Evolutionary conservation across 805 yeast genomes (phyloP), one percentile per base, ranked within the genome.

Genomic region (Sungouiella thailandica): DNA sequence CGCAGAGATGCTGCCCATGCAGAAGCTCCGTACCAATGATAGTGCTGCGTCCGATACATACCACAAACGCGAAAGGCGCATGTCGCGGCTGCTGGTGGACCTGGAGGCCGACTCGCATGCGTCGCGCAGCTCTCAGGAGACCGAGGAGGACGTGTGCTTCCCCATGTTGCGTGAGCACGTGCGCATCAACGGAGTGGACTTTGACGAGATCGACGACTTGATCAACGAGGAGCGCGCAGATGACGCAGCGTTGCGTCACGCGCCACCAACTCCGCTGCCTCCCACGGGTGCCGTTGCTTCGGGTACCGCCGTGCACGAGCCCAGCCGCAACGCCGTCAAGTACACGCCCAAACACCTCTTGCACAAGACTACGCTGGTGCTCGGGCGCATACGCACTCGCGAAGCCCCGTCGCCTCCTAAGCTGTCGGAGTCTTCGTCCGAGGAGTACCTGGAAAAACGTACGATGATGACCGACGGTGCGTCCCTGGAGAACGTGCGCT

Each of bases 71-170:
- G 64, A 59, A 28, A 44, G 63, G 37, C 50, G 74, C 39, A 47
- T 62, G 18, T 51, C 70, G 31, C 43, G 56, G 40, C 43, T 64
- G 5, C 49, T 72, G 10, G 57, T 63, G 25, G 87, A 80, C 48
- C 73, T 78, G 40, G 90, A 83, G 44, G 72, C 70, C 14, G 82
- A 75, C 46, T 82, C 89, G 2, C 84, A 77, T 46, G 83, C 80
- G 2, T 81, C 90, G 7, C 69, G 87, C 44, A 77, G 80, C 13
- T 80, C 89, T 4, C 95, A 85, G 47, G 96, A 88, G 53, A 87
- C 96, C 0, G 97, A 90, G 52, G 96, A 87, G 54, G 97, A 90
- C 72, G 98, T 90, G 28, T 90, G 97, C 68, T 89, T 89, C 60
- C 97, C 97, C 2, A 82, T 87, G 86, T 64, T 78, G 31, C 79